A percentile compares a stretch with the other conserved stretches of the same genome.
These are phyloP conservation scores for Spiraea crenata DNA, from an alignment of 331 rosid species.

Conservation along the genomic window DNA sequence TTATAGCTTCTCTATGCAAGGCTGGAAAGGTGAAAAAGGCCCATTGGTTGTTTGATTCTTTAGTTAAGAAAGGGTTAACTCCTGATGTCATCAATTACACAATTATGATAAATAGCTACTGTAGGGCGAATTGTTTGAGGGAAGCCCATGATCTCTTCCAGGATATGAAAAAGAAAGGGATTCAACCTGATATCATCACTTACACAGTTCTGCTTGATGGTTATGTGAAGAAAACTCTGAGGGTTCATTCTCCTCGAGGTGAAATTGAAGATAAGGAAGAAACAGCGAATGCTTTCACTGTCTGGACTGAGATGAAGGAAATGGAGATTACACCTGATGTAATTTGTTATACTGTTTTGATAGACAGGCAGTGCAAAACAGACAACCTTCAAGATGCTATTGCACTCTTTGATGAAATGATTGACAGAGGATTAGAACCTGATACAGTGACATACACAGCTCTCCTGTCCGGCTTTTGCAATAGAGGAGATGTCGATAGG, in stretches of 20 bases:
- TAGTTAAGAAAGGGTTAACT: conserved; percentile 36
- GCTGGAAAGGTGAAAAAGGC: conserved; percentile 51
- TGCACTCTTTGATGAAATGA: conserved; percentile 51
- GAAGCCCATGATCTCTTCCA: conserved; percentile 58
- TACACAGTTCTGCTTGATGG: conserved; percentile 73
- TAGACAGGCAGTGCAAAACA: conserved; percentile 52
- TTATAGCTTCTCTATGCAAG: conserved; percentile 58
- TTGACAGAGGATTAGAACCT: conserved; percentile 55
- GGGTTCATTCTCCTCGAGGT: conserved; percentile 7
- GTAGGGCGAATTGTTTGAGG: conserved; percentile 47
- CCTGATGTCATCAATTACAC: conserved; percentile 73
- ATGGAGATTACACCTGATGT: conserved; percentile 55
- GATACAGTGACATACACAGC: conserved; percentile 65
- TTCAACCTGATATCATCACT: conserved; percentile 62
- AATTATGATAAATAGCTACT: conserved; percentile 63
- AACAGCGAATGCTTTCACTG: conserved; percentile 29
- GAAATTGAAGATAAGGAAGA: conserved; percentile 15
- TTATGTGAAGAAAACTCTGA: conserved; percentile 35
- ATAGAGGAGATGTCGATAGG: conserved; percentile 37
- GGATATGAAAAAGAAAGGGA: conserved; percentile 63
- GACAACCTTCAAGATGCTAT: conserved; percentile 51
- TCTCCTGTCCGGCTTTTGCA: conserved; percentile 48
- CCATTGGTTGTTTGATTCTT: conserved; percentile 40
- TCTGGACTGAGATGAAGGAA: conserved; percentile 59
- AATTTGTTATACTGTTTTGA: conserved; percentile 63